Base-by-base conservation (phyloP, 805 yeast species). In the Ogataea angusta region DNA sequence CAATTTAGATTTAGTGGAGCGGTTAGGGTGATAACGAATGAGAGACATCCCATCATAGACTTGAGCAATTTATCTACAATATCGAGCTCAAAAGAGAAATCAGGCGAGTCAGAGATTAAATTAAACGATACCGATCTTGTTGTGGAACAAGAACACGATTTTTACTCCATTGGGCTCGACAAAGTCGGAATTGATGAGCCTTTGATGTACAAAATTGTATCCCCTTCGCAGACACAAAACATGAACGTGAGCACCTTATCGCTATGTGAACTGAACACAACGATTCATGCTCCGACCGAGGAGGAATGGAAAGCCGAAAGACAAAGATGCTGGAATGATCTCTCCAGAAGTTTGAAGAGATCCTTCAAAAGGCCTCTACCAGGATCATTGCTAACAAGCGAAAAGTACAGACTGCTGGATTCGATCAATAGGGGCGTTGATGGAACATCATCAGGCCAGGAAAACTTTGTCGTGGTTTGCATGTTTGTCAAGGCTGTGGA, bases 371-470 rank as follows among this genome's bases (percentile, higher is more conserved):
- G 79, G 49, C 95, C 95, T 0, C 63, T 71, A 1, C 95, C 95
- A 2, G 82, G 82, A n/a, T 64, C 78, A 2, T 63, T 66, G 16
- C 55, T 87, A 56, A 74, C 76, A 9, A 68, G 68, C 6, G 80
- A 77, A 30, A 76, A 76, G 42, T 68, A 69, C 26, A 76, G 76
- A 49, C 59, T 69, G 41, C 62, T 87, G 31, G 95, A 87, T 60
- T 76, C 85, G 38, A 81, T 87, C 34, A 70, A 75, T 34, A 72
- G 95, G 51, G 91, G 95, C 10, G 95, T 87, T 13, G 95, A 87
- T 62, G 95, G 95, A 6, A 80, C 76, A 22, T 77, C 76, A 19
- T 79, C 82, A 1, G 77, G 75, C 10, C 63, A 73, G 40, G 80
- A 78, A 54, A 79, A 85, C 58, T 86, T 83, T 57, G 78, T 79